Evolutionary conservation across 192 early-diverging fungal genomes (phyloP).

Genomic region (Thoreauomyces humboldtii): DNA sequence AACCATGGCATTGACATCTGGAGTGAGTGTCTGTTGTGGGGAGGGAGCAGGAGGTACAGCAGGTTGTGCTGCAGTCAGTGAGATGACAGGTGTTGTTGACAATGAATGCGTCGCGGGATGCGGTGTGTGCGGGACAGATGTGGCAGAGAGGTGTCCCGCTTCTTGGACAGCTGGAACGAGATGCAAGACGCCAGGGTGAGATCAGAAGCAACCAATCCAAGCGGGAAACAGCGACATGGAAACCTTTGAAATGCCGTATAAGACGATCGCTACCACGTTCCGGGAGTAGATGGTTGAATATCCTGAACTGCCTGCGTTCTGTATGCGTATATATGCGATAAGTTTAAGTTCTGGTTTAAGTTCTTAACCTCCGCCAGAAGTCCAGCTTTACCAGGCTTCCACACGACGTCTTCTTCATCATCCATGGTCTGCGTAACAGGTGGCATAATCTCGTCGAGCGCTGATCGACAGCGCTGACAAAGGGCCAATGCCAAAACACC

Average conservation of each 20-base stretch:
- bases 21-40: no score
- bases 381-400: conserved; percentile 2
- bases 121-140: no score
- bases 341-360: neutral
- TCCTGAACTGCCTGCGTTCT: conserved; percentile 1
- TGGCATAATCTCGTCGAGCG: conserved; percentile 8
- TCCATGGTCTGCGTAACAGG: conserved; percentile 1
- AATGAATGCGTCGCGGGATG: no score
- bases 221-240: no score
- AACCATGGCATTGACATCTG: no score
- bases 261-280: neutral
- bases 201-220: no score
- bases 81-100: no score
- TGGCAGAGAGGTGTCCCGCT: no score
- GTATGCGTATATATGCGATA: neutral
- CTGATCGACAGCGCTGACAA: conserved; percentile 1
- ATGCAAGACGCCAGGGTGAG: no score
- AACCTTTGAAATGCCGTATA: neutral
- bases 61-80: no score
- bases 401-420: neutral
- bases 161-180: no score
- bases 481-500: neutral
- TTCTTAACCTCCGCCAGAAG: neutral
- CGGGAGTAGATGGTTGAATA: neutral
- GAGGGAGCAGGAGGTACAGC: no score